Conservation (phyloP, 352 stramenopile species). For the Phytophthora fragariae region DNA sequence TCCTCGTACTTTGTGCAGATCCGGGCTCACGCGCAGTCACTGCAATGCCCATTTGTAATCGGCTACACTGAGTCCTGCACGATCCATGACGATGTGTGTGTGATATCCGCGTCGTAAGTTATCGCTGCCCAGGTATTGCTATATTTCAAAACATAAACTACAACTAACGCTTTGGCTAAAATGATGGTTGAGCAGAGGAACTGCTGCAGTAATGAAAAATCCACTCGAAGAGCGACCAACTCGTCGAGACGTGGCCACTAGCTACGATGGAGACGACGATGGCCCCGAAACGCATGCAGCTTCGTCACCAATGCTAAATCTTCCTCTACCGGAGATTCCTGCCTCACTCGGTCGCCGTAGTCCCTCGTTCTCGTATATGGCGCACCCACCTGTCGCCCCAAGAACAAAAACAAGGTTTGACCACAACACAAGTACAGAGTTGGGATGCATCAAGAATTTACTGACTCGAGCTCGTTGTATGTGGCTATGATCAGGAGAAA, state of each 20-base stretch:
- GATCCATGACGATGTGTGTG: conserved; percentile 97
- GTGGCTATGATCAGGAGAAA: conserved; percentile 35
- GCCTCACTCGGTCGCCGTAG: conserved; percentile 52
- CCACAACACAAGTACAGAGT: background rate
- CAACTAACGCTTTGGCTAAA: background rate
- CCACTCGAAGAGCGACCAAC: conserved; percentile 39
- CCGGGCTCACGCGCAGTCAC: conserved; percentile 94
- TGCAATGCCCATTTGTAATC: conserved; percentile 97
- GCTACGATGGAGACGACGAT: conserved; percentile 58
- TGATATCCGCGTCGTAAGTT: conserved; percentile 95
- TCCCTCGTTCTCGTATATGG: conserved; percentile 38
- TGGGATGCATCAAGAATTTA: background rate
- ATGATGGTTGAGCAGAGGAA: conserved; percentile 51
- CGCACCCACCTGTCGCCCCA: conserved; percentile 30
- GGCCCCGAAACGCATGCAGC: conserved; percentile 32
- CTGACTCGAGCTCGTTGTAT: conserved; percentile 11
- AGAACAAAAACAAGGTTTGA: conserved; percentile 32
- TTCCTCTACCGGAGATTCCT: conserved; percentile 43
- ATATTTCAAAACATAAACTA: background rate
- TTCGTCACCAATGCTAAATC: conserved; percentile 47
- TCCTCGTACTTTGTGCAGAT: conserved; percentile 62
- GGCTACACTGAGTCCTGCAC: conserved; percentile 97
- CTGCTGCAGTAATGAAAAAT: conserved; percentile 83
- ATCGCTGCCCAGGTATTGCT: background rate
- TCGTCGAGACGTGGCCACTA: conserved; percentile 42